Base-by-base conservation (phyloP, 495 filamentous ascomycete genomes). In the Aspergillus incahuasiensis region DNA sequence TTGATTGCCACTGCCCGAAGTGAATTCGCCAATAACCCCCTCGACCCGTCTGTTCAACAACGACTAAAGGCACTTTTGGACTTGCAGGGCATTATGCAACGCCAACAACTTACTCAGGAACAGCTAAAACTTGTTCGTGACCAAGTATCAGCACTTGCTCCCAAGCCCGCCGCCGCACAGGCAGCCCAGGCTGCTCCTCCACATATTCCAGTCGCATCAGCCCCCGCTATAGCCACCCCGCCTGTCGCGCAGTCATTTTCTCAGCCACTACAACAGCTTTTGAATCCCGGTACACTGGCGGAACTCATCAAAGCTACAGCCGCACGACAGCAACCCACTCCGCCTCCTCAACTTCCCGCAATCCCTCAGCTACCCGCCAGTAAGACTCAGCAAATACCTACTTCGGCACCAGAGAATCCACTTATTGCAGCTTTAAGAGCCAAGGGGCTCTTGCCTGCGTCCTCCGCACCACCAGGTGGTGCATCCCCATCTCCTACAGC, bases 41-140 rank as follows among this genome's bases (percentile, higher is more conserved):
- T 82, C 73, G 88, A 96, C 75, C 72, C 77, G 68, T 80, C 82
- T 64, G 78, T 86, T 59, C 86, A 91, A 71, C 83, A 82, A 56
- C 87, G 86, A 63, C 71, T 97, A 64, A 88, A 92, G 69, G 90
- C 92, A 18, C 79, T 97, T 60, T 72, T 95, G 69, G 90, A 92
- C 69, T 80, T 97, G 58, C 87, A 96, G 73, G 81, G 69, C 44
- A 84, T 96, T 63, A 74, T 97, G 70, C 80, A 87, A 64, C 84
- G 77, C 59, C 88, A 89, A 65, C 82, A 90, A 62, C 80, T 96
- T 63, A 83, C 88, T 44, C 86, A 83, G 65, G 84, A 91, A 60
- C 85, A 95, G 74, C 78, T 96, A 60, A 84, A 83, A 68, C 77
- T 86, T 65, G 84, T 96, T 62, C 84, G 85, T 67, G 83, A 90